Conservation (phyloP, 2,329 filamentous ascomycete species). For the Apiospora saccharicola region DNA sequence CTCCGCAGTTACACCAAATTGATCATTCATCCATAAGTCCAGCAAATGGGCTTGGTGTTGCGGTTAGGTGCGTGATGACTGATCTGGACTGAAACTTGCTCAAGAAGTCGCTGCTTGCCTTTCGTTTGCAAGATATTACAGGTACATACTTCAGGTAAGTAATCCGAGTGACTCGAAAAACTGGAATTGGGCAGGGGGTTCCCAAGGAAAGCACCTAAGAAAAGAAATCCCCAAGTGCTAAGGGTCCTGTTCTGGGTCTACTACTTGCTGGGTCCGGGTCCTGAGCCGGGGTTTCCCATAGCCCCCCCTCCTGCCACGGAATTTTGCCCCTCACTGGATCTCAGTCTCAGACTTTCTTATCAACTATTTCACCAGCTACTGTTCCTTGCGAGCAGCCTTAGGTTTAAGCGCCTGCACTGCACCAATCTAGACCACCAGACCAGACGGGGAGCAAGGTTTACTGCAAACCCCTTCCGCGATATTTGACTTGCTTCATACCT, state of each 20-base stretch:
- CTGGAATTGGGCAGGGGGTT: not conserved
- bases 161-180: constrained; percentile 2
- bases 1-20: constrained; percentile 17
- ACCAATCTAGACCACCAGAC: not conserved
- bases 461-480: not conserved
- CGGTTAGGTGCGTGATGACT: constrained; percentile 15
- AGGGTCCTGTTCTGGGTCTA: constrained; percentile 15
- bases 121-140: not conserved
- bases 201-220: not conserved
- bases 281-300: constrained; percentile 14
- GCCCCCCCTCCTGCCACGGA: not conserved
- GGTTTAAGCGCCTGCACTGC: constrained; percentile 14
- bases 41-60: not conserved
- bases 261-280: not conserved
- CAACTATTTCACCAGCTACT: not conserved
- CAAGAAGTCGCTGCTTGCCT: not conserved
- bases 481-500: constrained; percentile 6
- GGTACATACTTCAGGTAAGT: too few relatives aligned
- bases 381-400: constrained; percentile 5
- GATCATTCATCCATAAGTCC: constrained; percentile 8
- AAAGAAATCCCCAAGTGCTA: not conserved
- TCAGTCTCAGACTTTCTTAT: constrained; percentile 7
- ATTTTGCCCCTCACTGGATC: constrained; percentile 19
- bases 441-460: constrained; percentile 2
- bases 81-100: not conserved